These are phyloP conservation scores for Podosphaera fusca DNA, from an alignment of 2,329 filamentous ascomycete genomes.

Conservation along the genomic window DNA sequence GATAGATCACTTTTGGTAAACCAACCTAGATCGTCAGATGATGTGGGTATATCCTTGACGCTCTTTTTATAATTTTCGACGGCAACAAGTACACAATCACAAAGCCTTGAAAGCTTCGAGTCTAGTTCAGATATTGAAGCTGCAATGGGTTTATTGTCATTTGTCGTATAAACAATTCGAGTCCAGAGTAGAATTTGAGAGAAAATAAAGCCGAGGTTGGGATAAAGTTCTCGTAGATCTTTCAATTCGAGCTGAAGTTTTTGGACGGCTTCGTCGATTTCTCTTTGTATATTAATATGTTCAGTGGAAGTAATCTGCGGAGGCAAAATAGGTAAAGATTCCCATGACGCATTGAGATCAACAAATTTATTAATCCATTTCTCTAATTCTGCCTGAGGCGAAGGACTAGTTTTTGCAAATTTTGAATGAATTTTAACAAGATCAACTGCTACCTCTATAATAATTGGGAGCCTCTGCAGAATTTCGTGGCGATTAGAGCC, in stretches of 20 bases:
- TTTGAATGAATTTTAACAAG: constrained; percentile 44
- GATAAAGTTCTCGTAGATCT: constrained; percentile 22
- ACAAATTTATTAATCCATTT: constrained; percentile 27
- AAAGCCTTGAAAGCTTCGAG: constrained; percentile 34
- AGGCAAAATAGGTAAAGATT: constrained; percentile 26
- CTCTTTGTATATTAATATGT: constrained; percentile 9
- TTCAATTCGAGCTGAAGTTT: constrained; percentile 17
- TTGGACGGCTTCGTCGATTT: constrained; percentile 5
- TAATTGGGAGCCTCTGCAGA: constrained; percentile 39
- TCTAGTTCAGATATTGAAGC: constrained; percentile 24
- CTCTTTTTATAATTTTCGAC: constrained; percentile 47
- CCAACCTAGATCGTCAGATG: constrained; percentile 40
- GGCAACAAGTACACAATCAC: constrained; percentile 56
- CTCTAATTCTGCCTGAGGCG: constrained; percentile 23
- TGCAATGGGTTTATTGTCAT: constrained; percentile 1
- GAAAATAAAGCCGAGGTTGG: constrained; percentile 40
- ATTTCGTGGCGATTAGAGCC: constrained; percentile 13
- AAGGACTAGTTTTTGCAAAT: constrained; percentile 29
- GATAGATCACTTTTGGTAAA: constrained; percentile 21
- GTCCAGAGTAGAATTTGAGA: constrained; percentile 46
- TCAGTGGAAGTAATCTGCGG: constrained; percentile 23
- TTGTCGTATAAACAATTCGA: constrained; percentile 9
- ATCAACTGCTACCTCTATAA: constrained; percentile 38
- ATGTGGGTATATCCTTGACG: constrained; percentile 28
- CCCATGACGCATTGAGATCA: constrained; percentile 20